Evolutionary conservation across 2,329 filamentous ascomycete species (phyloP).

Genomic region (Ceratocystis smalleyi): DNA sequence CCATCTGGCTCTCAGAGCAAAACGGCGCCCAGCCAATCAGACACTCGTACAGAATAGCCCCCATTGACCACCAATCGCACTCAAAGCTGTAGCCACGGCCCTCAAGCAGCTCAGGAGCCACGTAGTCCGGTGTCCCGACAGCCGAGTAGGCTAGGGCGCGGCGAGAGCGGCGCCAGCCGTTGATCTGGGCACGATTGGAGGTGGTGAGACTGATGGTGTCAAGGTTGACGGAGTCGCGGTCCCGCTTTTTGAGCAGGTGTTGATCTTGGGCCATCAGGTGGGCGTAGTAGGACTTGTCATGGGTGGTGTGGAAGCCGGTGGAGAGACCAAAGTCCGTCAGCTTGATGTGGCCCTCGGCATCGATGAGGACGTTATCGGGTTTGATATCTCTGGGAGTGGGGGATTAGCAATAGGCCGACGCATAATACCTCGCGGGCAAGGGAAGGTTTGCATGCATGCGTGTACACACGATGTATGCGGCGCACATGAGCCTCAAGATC

Average conservation of each 20-base stretch:
- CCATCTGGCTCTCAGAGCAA: constrained; percentile 92
- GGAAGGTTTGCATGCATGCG: no score
- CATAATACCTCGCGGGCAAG: no score
- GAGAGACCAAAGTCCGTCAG: constrained; percentile 95
- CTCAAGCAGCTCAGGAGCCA: constrained; percentile 94
- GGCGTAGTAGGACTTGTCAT: constrained; percentile 97
- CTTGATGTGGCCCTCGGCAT: constrained; percentile 92
- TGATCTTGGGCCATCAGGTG: constrained; percentile 67
- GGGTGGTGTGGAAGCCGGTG: constrained; percentile 92
- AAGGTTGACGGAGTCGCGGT: constrained; percentile 85
- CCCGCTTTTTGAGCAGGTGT: constrained; percentile 50
- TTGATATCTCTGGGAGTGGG: constrained; percentile 62
- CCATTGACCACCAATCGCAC: constrained; percentile 98
- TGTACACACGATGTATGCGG: no score
- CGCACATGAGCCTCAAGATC: no score
- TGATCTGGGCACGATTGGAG: constrained; percentile 93
- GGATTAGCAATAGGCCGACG: background rate
- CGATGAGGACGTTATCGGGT: constrained; percentile 93
- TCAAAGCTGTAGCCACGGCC: constrained; percentile 91
- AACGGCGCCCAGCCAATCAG: constrained; percentile 97
- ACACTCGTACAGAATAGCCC: constrained; percentile 99
- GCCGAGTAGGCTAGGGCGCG: constrained; percentile 95
- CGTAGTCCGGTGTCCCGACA: constrained; percentile 95
- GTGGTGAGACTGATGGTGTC: constrained; percentile 98
- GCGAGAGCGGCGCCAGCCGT: constrained; percentile 94